Conservation (phyloP, 129 eudicot genomes). For the Flaveria brownii region DNA sequence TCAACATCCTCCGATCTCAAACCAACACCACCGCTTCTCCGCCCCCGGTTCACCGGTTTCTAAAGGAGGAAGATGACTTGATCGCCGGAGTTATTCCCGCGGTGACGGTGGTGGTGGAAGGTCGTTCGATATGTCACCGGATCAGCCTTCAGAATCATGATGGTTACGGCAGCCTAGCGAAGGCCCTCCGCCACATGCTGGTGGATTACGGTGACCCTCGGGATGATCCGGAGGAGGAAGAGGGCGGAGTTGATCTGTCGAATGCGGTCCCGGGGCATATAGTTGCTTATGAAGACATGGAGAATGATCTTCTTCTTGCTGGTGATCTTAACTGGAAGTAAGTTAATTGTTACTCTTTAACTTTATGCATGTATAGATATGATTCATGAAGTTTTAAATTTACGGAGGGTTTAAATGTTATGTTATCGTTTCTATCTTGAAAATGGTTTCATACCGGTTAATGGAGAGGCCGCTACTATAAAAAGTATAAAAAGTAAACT, state of each 20-base stretch:
- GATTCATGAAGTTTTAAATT: too few species aligned
- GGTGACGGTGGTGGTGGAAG: conserved; percentile 89
- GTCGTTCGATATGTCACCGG: conserved; percentile 87
- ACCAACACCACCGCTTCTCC: not conserved
- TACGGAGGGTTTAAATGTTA: too few species aligned
- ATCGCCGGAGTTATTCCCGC: conserved; percentile 59
- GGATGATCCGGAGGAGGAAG: not conserved
- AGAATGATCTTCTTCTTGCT: conserved; percentile 91
- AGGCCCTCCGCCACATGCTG: conserved; percentile 70
- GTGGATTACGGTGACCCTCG: conserved; percentile 30
- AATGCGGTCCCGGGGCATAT: conserved; percentile 88
- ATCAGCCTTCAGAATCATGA: conserved; percentile 75
- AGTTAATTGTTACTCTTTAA: conserved; percentile 16
- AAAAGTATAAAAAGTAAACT: too few species aligned
- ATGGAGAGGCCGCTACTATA: too few species aligned
- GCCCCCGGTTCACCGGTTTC: conserved; percentile 30
- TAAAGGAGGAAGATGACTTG: conserved; percentile 50
- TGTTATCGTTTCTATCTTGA: too few species aligned
- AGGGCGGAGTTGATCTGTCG: conserved; percentile 51
- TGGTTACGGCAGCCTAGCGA: conserved; percentile 73
- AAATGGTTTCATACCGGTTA: too few species aligned
- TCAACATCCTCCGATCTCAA: conserved; percentile 24
- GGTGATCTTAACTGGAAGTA: conserved; percentile 96
- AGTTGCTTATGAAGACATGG: conserved; percentile 92
- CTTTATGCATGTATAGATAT: too few species aligned